These are phyloP conservation scores for Galium porrigens DNA, from an alignment of 305 asterid species.

Conservation along the genomic window DNA sequence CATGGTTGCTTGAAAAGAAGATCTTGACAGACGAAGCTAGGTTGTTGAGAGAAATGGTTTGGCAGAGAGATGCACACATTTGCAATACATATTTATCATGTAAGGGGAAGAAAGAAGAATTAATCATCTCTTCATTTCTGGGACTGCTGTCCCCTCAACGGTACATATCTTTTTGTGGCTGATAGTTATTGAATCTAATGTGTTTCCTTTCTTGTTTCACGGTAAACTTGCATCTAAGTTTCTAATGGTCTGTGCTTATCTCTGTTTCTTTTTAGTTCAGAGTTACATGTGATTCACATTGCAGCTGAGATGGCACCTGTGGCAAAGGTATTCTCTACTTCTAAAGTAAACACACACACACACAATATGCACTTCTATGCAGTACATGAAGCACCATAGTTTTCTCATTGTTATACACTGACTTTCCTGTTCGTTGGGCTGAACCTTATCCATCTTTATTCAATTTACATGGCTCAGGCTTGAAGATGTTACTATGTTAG, in stretches of 20 bases:
- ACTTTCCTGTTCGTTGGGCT: background rate
- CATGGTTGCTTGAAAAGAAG: constrained; percentile 89
- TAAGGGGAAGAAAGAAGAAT: background rate
- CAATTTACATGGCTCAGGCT: background rate
- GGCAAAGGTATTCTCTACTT: constrained; percentile 58
- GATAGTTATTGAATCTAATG: background rate
- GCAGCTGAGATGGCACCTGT: constrained; percentile 99
- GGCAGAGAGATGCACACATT: constrained; percentile 54
- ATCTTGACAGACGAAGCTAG: constrained; percentile 50
- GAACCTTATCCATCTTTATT: background rate
- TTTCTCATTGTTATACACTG: background rate
- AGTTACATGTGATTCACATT: constrained; percentile 76
- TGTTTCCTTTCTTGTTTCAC: background rate
- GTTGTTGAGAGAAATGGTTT: constrained; percentile 54
- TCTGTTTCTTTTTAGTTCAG: constrained; percentile 40
- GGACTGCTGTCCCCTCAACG: constrained; percentile 41
- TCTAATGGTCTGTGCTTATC: constrained; percentile 24
- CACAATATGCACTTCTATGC: background rate
- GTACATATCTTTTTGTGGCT: constrained; percentile 25
- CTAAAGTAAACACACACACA: background rate
- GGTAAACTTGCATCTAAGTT: constrained; percentile 10
- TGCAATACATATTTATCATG: constrained; percentile 3
- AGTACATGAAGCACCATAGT: background rate
- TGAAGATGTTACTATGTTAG: background rate
- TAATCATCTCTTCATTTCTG: background rate